Evolutionary conservation across 345 rosid genomes (phyloP), one percentile per base, ranked within the genome.

Genomic region (Gossypium raimondii): DNA sequence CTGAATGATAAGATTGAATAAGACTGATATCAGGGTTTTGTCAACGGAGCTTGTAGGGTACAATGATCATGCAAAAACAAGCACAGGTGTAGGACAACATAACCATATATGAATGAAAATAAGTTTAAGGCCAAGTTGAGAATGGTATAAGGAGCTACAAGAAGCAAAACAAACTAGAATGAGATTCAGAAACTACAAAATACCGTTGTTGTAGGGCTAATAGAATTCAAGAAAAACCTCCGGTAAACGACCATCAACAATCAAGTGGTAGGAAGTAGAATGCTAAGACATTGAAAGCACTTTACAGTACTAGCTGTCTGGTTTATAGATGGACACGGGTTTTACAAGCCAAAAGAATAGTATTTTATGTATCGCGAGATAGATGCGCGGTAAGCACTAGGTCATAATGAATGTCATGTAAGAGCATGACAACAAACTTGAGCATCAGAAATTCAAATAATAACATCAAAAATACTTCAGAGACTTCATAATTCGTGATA

Each of bases 1-100:
- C 97, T 94, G 81, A 82, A 79, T 63, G 61, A 34, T 34, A 44
- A 51, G 75, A 78, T 55, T 69, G n/a, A 41, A 16, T 9, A 70
- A 14, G 41, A 59, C 17, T 11, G 9, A 73, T 24, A 58, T 41
- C 50, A 59, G 38, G 41, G 17, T 44, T 43, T 76, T 47, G 27
- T 43, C 55, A n/a, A 53, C 51, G 51, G 13, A 72, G 22, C 20
- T 56, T 44, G 20, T 34, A 58, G 12, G 1, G 56, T 18, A 3
- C 41, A 74, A 8, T 34, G 55, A 50, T 47, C 55, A 52, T 9
- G 18, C 29, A 55, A 63, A 43, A 52, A 25, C 29, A 50, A 2
- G 52, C 64, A 73, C 22, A 57, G 24, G n/a, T 12, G 24, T 18
- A 12, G 45, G 4, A 44, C 10, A 18, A 14, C 12, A 68, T 25